phyloP scores from a whole-genome alignment of 495 filamentous ascomycete genomes.

The Cenococcum geophilum region DNA sequence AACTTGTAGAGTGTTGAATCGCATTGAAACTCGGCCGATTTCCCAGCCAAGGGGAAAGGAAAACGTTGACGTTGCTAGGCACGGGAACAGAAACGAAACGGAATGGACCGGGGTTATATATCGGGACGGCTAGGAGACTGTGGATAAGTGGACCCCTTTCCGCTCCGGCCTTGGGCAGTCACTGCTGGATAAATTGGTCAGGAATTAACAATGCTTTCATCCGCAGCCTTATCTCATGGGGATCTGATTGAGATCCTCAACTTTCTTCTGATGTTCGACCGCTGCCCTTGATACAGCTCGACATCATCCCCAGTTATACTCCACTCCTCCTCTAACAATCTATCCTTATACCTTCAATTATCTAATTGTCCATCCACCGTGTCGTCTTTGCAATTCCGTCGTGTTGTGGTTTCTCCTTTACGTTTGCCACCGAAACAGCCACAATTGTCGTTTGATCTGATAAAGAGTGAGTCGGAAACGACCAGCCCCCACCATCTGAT shows the following conservation, averaged over 20 bases:
- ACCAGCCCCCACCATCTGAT: constrained; percentile 25
- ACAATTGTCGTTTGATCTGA: constrained; percentile 2
- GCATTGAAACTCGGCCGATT: no score
- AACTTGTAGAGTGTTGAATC: no score
- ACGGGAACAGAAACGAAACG: no score
- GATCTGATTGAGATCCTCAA: no score
- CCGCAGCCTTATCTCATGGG: no score
- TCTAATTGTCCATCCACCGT: constrained; percentile 3
- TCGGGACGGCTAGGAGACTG: neutral
- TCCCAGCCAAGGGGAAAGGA: no score
- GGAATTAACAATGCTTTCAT: neutral
- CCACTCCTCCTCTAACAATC: neutral
- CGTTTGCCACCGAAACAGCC: constrained; percentile 11
- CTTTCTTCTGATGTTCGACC: neutral
- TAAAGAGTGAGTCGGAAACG: constrained; percentile 12
- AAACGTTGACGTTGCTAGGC: no score
- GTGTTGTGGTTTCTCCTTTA: constrained; percentile 10
- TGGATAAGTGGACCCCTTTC: neutral
- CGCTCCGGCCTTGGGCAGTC: neutral
- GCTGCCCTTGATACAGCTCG: no score
- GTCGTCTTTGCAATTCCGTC: constrained; percentile 2
- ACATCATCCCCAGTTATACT: constrained; percentile 6
- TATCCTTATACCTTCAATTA: neutral
- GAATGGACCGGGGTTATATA: neutral
- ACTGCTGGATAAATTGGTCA: neutral